These are phyloP conservation scores for Coemansia sp. DNA, from an alignment of 192 early-diverging fungal genomes.

Conservation along the genomic window DNA sequence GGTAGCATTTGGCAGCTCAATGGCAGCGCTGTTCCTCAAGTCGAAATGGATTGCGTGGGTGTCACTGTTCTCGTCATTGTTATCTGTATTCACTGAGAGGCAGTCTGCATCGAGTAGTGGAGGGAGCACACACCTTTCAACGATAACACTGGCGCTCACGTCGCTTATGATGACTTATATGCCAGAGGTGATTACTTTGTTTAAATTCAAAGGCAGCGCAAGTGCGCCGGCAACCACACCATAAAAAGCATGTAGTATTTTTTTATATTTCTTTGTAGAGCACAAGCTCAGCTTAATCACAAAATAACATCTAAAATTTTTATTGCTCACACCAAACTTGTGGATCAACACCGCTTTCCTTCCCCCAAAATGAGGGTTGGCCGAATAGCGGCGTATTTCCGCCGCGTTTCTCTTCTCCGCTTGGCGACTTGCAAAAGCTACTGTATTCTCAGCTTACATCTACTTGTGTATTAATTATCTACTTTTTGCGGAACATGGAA, in stretches of 20 bases:
- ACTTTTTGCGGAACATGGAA: slow-evolving; percentile 3
- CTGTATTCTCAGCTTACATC: no score
- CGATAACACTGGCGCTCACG: slow-evolving; percentile 41
- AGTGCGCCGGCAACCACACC: no score
- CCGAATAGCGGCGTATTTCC: no score
- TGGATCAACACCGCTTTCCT: no score
- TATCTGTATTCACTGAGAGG: slow-evolving; percentile 44
- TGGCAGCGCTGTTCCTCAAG: slow-evolving; percentile 46
- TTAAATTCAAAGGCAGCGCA: neutral
- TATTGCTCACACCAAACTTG: no score
- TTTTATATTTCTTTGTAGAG: no score
- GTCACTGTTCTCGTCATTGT: slow-evolving; percentile 33
- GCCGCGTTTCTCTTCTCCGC: no score
- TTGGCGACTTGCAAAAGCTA: no score
- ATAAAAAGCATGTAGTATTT: no score
- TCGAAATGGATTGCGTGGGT: slow-evolving; percentile 41
- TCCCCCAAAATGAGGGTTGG: no score
- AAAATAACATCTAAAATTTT: no score
- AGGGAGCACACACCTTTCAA: slow-evolving; percentile 40
- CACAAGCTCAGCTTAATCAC: no score
- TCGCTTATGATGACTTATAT: slow-evolving; percentile 46
- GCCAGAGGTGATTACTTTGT: slow-evolving; percentile 35
- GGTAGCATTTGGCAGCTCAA: slow-evolving; percentile 41
- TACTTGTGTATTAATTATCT: slow-evolving; percentile 1
- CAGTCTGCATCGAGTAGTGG: slow-evolving; percentile 26